Evolutionary conservation across 208 protist genomes (phyloP).

Genomic region (Wallacemonas sp.): DNA sequence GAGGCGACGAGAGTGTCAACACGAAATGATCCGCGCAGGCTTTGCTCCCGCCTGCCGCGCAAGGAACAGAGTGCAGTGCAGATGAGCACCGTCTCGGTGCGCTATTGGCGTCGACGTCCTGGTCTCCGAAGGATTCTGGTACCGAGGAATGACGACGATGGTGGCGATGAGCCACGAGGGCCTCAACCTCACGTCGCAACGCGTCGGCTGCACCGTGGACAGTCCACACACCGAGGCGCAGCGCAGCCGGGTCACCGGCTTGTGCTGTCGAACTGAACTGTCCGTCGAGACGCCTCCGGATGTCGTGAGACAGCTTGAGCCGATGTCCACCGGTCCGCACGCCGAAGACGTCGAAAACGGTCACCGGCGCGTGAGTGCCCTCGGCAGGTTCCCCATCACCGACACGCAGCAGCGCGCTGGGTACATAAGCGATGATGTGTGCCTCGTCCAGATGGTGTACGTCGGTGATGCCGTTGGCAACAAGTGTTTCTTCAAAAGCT

Average conservation of each 20-base stretch:
- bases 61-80: too few relatives aligned
- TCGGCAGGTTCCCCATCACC: background rate
- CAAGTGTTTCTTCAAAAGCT: background rate
- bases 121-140: too few relatives aligned
- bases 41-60: too few relatives aligned
- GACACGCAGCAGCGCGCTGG: slow-evolving; percentile 1
- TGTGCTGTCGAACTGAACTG: background rate
- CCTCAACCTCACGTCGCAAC: background rate
- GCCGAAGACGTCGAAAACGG: slow-evolving; percentile 37
- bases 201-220: background rate
- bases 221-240: slow-evolving; percentile 15
- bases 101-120: background rate
- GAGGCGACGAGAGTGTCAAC: background rate
- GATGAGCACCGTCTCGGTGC: too few relatives aligned
- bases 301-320: slow-evolving; percentile 34
- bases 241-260: background rate
- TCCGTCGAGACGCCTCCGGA: slow-evolving; percentile 9
- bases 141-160: too few relatives aligned
- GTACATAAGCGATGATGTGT: slow-evolving; percentile 55
- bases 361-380: slow-evolving; percentile 8
- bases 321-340: background rate
- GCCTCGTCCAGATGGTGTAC: slow-evolving; percentile 45
- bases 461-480: slow-evolving; percentile 9
- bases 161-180: too few relatives aligned
- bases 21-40: background rate